Conservation (phyloP, 1,139 yeast species). For the Candida tropicalis region DNA sequence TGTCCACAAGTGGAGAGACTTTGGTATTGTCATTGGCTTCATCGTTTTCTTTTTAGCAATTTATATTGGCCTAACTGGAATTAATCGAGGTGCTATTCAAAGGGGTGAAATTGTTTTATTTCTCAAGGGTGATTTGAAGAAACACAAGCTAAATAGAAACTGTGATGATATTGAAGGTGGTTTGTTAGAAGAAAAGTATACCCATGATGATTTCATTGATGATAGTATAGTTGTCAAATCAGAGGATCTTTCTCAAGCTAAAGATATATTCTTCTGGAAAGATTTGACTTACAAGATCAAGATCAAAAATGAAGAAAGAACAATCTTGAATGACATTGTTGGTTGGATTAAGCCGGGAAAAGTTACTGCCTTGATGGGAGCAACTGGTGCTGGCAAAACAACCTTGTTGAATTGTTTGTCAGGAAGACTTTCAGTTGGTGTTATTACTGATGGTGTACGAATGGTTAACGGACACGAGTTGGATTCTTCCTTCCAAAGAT, state of each 20-base stretch:
- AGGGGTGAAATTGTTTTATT: slow-evolving; percentile 82
- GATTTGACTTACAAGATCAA: slow-evolving; percentile 73
- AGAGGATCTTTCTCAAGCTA: slow-evolving; percentile 12
- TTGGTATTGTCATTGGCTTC: slow-evolving; percentile 69
- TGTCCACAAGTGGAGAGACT: slow-evolving; percentile 80
- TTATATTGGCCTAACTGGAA: slow-evolving; percentile 62
- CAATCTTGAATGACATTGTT: slow-evolving; percentile 67
- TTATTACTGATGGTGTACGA: slow-evolving; percentile 35
- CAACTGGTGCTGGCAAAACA: slow-evolving; percentile 40
- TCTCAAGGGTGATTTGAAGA: slow-evolving; percentile 20
- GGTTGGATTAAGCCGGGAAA: slow-evolving; percentile 56
- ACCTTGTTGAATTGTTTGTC: slow-evolving; percentile 36
- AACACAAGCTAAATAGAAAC: slow-evolving; percentile 7
- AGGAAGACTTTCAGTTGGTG: slow-evolving; percentile 37
- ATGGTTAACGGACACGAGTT: slow-evolving; percentile 37
- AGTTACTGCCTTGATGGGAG: slow-evolving; percentile 33
- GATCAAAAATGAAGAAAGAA: slow-evolving; percentile 63
- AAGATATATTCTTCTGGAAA: slow-evolving; percentile 75
- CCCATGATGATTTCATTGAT: slow-evolving; percentile 35
- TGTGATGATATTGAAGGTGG: slow-evolving; percentile 11
- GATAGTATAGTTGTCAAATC: slow-evolving; percentile 9
- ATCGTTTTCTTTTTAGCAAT: slow-evolving; percentile 53
- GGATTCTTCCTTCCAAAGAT: slow-evolving; percentile 42
- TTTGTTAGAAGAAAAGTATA: slow-evolving; percentile 2
- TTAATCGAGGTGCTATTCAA: slow-evolving; percentile 74